Evolutionary conservation across 1,284 basidiomycete species (phyloP).

Genomic region (Fomitopsis betulina): DNA sequence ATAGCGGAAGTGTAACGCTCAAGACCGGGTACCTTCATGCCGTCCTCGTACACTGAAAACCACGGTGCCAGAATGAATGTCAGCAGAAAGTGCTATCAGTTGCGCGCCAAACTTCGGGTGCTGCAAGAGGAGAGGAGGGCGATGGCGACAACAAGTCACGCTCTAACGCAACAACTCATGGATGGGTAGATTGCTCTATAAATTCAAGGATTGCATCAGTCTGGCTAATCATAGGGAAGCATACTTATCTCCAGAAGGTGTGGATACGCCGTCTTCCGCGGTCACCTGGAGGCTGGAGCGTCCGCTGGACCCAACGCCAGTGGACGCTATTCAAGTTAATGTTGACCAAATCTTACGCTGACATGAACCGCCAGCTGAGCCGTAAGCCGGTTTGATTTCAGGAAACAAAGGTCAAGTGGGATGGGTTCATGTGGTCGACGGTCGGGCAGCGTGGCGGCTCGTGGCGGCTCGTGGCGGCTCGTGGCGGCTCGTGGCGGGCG

Average conservation of each 20-base stretch:
- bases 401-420: no score
- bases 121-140: neutral
- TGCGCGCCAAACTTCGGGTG: neutral
- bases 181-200: neutral
- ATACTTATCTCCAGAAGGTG: neutral
- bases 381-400: no score
- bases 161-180: neutral
- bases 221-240: neutral
- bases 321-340: no score
- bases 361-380: no score
- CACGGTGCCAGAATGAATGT: neutral
- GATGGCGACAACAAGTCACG: neutral
- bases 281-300: neutral
- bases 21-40: neutral
- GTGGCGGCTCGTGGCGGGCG: no score
- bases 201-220: neutral
- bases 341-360: no score
- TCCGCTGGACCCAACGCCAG: no score
- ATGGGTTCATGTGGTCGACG: no score
- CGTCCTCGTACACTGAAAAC: neutral
- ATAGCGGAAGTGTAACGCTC: neutral
- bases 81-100: neutral
- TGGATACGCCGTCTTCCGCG: neutral
- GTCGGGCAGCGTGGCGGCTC: no score
- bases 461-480: no score